Evolutionary conservation across 2,329 filamentous ascomycete species (phyloP), one percentile per base, ranked within the genome.

Genomic region (Pseudocercospora musae): DNA sequence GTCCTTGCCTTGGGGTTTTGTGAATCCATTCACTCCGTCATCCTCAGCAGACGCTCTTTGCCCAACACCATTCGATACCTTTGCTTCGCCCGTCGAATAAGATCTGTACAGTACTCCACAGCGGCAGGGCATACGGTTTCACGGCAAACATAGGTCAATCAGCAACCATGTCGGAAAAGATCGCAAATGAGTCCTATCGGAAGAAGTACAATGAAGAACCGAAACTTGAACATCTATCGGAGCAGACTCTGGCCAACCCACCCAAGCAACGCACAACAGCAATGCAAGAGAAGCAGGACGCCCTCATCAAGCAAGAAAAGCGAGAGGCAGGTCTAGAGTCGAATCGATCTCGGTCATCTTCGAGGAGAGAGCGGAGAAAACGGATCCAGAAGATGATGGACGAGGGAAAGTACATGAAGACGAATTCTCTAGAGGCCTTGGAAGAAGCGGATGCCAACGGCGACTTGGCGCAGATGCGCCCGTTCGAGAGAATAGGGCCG

Each of bases 401-500:
- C 46, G 78, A 81, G 23, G 80, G 80, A 68, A 82, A 82, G 71
- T 79, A 81, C 77, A 82, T 82, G 80, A 78, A 80, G 72, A 82
- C 80, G 8, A 74, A 75, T 8, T 77, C 77, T 6, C 74, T 82
- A 2, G 79, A 81, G 63, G 80, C 78, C 4, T 75, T 82, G 59
- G 80, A 82, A 65, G 80, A 81, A 71, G 81, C 80, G 58, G 81
- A 82, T 67, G 81, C 79, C 62, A 83, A 80, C 62, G 76, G 76
- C 55, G 80, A 82, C 63, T 70, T 81, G 56, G 71, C 77, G 46
- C 74, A 77, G 62, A 81, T 82, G 78, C 77, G 80, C 62, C 79
- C 80, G 29, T 84, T 85, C 65, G 82, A 85, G 71, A 80, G 79
- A 50, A 84, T 85, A 66, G 82, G 82, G 7, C 81, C 82, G 10